These are phyloP conservation scores for Marasmius oreades DNA, from an alignment of 1,284 basidiomycete species.

Conservation along the genomic window DNA sequence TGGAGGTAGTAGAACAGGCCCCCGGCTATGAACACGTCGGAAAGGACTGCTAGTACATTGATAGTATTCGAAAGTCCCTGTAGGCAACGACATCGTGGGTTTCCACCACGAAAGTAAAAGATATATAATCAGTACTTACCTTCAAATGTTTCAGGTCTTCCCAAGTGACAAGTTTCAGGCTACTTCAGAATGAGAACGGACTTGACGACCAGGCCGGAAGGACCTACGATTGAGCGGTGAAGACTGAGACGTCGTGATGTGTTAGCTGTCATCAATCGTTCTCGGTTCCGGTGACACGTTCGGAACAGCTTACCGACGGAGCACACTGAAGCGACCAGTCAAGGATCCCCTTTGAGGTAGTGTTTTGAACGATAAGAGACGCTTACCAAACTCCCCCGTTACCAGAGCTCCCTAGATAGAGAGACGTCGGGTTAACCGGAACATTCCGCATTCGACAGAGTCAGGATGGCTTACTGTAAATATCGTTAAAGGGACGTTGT, in stretches of 20 bases:
- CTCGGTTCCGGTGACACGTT: conserved; percentile 5
- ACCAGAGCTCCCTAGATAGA: conserved; percentile 33
- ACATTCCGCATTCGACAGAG: background rate
- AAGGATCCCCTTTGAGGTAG: conserved; percentile 5
- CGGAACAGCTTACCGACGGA: conserved; percentile 31
- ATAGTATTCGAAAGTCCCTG: conserved; percentile 54
- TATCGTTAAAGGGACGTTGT: conserved; percentile 36
- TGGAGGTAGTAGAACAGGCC: conserved; percentile 47
- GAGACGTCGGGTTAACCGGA: background rate
- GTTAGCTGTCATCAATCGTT: no score
- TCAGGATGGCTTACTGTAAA: conserved; percentile 31
- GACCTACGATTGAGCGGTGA: conserved; percentile 42
- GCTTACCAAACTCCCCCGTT: conserved; percentile 44
- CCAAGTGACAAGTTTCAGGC: conserved; percentile 42
- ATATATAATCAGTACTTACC: conserved; percentile 25
- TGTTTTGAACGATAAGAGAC: background rate
- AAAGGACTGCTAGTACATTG: conserved; percentile 46
- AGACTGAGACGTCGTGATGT: conserved; percentile 25
- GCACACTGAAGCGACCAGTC: conserved; percentile 27
- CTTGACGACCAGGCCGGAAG: background rate
- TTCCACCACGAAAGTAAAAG: background rate
- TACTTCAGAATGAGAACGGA: conserved; percentile 16
- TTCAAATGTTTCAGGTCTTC: conserved; percentile 40
- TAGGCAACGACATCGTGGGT: conserved; percentile 1
- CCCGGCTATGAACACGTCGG: conserved; percentile 49